A percentile compares a stretch with the other conserved stretches of the same genome.
Conservation (phyloP, 2,329 filamentous ascomycete species). For the Alternaria arborescens region DNA sequence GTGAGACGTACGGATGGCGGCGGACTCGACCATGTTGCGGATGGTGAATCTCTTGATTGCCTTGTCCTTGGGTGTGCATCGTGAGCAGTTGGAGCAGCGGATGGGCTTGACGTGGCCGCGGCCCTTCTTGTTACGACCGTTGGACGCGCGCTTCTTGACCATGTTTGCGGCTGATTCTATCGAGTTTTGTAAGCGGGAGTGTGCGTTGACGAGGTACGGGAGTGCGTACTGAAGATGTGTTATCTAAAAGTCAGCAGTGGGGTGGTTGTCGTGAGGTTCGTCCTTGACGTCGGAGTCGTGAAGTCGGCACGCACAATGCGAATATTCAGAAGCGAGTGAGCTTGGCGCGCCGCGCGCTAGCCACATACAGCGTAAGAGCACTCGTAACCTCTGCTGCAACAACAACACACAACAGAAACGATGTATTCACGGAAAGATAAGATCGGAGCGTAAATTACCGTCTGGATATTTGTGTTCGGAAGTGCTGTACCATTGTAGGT, state of each 20-base stretch:
- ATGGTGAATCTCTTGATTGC: constrained; percentile 99
- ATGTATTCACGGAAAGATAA: too few species aligned
- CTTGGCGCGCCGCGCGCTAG: constrained; percentile 29
- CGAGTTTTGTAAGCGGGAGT: constrained; percentile 28
- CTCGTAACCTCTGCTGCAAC: too few species aligned
- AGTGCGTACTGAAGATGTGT: constrained; percentile 47
- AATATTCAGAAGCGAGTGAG: background rate
- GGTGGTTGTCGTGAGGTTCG: constrained; percentile 44
- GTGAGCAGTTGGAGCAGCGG: constrained; percentile 86
- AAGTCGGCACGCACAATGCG: constrained; percentile 18
- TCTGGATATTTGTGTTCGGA: too few species aligned
- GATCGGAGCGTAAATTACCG: too few species aligned
- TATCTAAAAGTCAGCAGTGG: constrained; percentile 49
- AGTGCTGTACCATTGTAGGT: too few species aligned
- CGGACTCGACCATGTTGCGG: constrained; percentile 99
- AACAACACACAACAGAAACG: too few species aligned
- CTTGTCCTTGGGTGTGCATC: constrained; percentile 96
- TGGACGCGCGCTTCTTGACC: constrained; percentile 80
- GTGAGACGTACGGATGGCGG: constrained; percentile 90
- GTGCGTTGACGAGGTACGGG: constrained; percentile 9
- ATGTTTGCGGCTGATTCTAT: constrained; percentile 65
- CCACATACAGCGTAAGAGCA: constrained; percentile 1
- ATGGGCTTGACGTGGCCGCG: constrained; percentile 99
- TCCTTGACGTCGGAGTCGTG: constrained; percentile 29
- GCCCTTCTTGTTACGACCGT: constrained; percentile 99